These are phyloP conservation scores for Nemania bipapillata DNA, from an alignment of 2,329 filamentous ascomycete species.

Conservation along the genomic window DNA sequence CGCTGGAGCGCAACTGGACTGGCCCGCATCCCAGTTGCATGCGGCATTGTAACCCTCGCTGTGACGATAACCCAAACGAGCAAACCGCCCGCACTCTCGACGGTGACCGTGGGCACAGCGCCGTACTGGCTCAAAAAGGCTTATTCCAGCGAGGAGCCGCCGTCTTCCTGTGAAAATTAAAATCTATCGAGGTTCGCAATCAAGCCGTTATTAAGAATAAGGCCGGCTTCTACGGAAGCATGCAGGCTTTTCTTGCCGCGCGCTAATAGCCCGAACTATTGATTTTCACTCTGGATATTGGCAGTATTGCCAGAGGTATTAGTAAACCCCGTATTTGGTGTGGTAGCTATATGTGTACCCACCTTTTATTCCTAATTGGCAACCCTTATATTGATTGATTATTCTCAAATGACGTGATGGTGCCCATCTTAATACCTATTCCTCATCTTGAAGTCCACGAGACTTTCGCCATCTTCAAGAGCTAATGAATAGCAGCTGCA, in stretches of 20 bases:
- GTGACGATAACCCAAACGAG: slow-evolving; percentile 29
- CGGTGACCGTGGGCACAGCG: slow-evolving; percentile 9
- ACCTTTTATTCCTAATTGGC: not conserved
- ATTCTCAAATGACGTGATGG: slow-evolving; percentile 5
- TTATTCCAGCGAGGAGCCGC: slow-evolving; percentile 19
- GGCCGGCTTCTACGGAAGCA: slow-evolving; percentile 13
- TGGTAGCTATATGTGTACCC: not conserved
- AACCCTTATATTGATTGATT: slow-evolving; percentile 20
- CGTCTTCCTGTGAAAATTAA: slow-evolving; percentile 20
- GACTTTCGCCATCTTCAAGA: not conserved
- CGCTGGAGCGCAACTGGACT: slow-evolving; percentile 2
- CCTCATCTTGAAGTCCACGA: not conserved
- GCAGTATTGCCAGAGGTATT: slow-evolving; percentile 18
- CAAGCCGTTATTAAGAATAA: slow-evolving; percentile 10
- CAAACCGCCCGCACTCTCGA: slow-evolving; percentile 26
- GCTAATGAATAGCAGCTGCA: not conserved
- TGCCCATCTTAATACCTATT: not conserved
- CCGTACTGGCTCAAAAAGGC: not conserved
- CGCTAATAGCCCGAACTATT: slow-evolving; percentile 33
- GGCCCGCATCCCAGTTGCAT: slow-evolving; percentile 28
- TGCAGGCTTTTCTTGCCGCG: slow-evolving; percentile 35
- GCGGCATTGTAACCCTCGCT: slow-evolving; percentile 38
- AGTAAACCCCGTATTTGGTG: slow-evolving; percentile 11
- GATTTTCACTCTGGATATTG: slow-evolving; percentile 25
- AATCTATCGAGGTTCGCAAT: slow-evolving; percentile 24